Conservation (phyloP, 148 eudicot genomes). For the Mesembryanthemum crystallinum region DNA sequence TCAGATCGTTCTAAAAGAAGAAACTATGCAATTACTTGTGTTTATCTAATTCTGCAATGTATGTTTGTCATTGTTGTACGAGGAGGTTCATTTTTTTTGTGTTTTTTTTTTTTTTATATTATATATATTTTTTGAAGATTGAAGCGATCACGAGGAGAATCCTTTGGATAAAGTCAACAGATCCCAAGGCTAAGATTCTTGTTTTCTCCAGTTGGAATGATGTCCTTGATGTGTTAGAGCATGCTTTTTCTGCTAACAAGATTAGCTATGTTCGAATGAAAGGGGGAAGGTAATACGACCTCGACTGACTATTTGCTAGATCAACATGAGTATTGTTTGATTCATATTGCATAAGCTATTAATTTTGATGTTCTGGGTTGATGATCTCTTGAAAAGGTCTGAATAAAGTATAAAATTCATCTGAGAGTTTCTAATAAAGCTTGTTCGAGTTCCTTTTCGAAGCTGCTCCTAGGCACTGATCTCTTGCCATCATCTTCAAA, state of each 20-base stretch:
- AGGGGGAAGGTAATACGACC: conserved; percentile 69
- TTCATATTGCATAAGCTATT: not conserved
- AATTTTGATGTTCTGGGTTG: not conserved
- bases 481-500: too few relatives aligned
- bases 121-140: conserved; percentile 58
- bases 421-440: not conserved
- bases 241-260: conserved; percentile 70
- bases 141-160: conserved; percentile 93
- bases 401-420: not conserved
- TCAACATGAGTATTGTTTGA: not conserved
- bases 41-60: too few relatives aligned
- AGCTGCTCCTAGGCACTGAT: too few relatives aligned
- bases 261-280: conserved; percentile 81
- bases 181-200: conserved; percentile 73
- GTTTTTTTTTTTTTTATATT: too few relatives aligned
- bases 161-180: conserved; percentile 63
- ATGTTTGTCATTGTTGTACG: not conserved
- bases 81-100: conserved; percentile 3
- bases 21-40: too few relatives aligned
- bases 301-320: not conserved
- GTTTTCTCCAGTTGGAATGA: conserved; percentile 98
- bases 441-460: too few relatives aligned
- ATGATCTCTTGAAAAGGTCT: too few relatives aligned
- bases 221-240: conserved; percentile 90
- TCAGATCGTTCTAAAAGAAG: too few relatives aligned